Percentiles rank a stretch among this genome's conserved stretches.
Evolutionary conservation across 345 rosid genomes (phyloP).

Genomic region (Citrus maxima): DNA sequence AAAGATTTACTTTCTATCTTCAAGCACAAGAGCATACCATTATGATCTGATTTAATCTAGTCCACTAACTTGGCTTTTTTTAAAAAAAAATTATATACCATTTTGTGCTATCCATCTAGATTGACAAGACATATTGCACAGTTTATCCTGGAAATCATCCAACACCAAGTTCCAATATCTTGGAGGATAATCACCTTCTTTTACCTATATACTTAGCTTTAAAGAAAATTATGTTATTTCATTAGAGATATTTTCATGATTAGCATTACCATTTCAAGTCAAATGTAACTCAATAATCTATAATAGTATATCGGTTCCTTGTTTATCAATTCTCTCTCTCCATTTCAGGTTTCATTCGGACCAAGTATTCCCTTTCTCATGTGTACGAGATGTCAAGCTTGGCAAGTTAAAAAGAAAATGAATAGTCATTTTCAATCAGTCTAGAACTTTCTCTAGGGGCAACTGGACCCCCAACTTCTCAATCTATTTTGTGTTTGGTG

Average conservation of each 20-base stretch:
- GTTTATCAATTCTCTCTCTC: neutral
- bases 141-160: slow-evolving; percentile 9
- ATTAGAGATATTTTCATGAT: too few relatives aligned
- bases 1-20: neutral
- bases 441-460: slow-evolving; percentile 46
- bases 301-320: neutral
- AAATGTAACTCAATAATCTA: too few relatives aligned
- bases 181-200: too few relatives aligned
- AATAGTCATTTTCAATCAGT: slow-evolving; percentile 28
- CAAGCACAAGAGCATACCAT: slow-evolving; percentile 5
- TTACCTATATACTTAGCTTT: too few relatives aligned
- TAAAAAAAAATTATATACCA: neutral
- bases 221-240: too few relatives aligned
- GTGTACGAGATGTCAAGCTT: slow-evolving; percentile 12
- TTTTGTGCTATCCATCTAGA: neutral
- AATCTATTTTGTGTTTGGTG: slow-evolving; percentile 8
- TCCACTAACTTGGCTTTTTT: slow-evolving; percentile 15
- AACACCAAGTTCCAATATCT: neutral
- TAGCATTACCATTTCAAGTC: too few relatives aligned
- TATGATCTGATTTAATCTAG: slow-evolving; percentile 12
- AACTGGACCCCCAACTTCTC: slow-evolving; percentile 39
- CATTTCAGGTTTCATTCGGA: neutral
- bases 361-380: neutral
- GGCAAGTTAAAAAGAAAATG: slow-evolving; percentile 21
- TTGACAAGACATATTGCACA: neutral